Evolutionary conservation across 2,329 filamentous ascomycete genomes (phyloP), one percentile per base, ranked within the genome.

Genomic region (Colletotrichum tofieldiae): DNA sequence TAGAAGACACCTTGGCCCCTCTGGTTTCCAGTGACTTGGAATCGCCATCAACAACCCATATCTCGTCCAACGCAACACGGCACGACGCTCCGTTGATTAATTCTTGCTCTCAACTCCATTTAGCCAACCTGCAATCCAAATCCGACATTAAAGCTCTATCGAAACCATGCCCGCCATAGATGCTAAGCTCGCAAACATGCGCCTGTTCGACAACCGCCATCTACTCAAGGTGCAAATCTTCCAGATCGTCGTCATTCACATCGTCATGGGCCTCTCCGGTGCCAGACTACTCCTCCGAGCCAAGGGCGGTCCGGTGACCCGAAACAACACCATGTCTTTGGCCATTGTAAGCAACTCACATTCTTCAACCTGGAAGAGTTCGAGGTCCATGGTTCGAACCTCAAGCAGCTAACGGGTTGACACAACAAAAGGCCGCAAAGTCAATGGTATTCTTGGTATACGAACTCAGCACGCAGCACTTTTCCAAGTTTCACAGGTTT

Each of bases 371-470:
- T 1, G 45, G 12, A 23, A 43, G 26, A 18, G 23, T 12, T 5
- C 14, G 5, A 54, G 5, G 20, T 49, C 45, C 45, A 23, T n/a
- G 8, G 8, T 5, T 23, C 8, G 45, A 23, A 6, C 9, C 23
- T 5, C n/a, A 49, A 23, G n/a, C 8, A 12, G 37, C 56, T 59
- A 49, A 49, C 45, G 14, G 41, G n/a, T 39, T 2, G 11, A 20
- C 16, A 43, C 51, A 5, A 12, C 12, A 32, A 49, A 0, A 80
- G 79, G 74, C 74, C 47, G 76, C 78, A 20, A 85, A 85, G 76
- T 82, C 81, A 2, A 74, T 85, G 26, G 70, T 83, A 49, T 75
- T 85, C 55, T 77, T 85, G 67, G 49, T 70, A 6, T 85, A 85
- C 73, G 80, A 84, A 65, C 71, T 86, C 45, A 71, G 82, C 1